Conservation (phyloP, 2,329 filamentous ascomycete species). For the Niveomyces coronatus region DNA sequence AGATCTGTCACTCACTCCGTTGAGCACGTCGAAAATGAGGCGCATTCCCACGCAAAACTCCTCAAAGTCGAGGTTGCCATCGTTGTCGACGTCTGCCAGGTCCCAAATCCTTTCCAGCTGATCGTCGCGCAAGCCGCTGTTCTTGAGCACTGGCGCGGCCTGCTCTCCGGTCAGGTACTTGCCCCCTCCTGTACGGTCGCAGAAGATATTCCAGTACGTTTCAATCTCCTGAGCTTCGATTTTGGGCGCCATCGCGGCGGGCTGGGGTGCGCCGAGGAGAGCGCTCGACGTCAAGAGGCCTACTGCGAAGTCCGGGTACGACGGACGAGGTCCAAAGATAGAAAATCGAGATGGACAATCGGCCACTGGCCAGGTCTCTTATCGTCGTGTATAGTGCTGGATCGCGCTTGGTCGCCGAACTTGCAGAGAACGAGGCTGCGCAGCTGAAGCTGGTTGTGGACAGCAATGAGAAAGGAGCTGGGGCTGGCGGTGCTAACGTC, state of each 20-base stretch:
- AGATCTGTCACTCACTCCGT: slow-evolving; percentile 61
- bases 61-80: slow-evolving; percentile 96
- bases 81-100: slow-evolving; percentile 90
- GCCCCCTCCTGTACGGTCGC: slow-evolving; percentile 47
- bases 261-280: slow-evolving; percentile 8
- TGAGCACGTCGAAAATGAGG: slow-evolving; percentile 92
- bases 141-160: slow-evolving; percentile 52
- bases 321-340: no score
- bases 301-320: no score
- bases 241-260: slow-evolving; percentile 43
- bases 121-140: slow-evolving; percentile 51
- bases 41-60: slow-evolving; percentile 99
- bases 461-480: background rate
- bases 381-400: no score
- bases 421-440: background rate
- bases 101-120: slow-evolving; percentile 98
- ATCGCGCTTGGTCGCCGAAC: no score
- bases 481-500: slow-evolving; percentile 4
- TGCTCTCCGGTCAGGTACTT: slow-evolving; percentile 52
- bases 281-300: background rate
- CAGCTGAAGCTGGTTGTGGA: background rate
- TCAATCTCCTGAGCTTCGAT: slow-evolving; percentile 54
- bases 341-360: no score
- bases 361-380: no score
- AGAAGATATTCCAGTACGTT: slow-evolving; percentile 57